Evolutionary conservation across 495 filamentous ascomycete genomes (phyloP).

Genomic region (Lasiosphaeria miniovina): DNA sequence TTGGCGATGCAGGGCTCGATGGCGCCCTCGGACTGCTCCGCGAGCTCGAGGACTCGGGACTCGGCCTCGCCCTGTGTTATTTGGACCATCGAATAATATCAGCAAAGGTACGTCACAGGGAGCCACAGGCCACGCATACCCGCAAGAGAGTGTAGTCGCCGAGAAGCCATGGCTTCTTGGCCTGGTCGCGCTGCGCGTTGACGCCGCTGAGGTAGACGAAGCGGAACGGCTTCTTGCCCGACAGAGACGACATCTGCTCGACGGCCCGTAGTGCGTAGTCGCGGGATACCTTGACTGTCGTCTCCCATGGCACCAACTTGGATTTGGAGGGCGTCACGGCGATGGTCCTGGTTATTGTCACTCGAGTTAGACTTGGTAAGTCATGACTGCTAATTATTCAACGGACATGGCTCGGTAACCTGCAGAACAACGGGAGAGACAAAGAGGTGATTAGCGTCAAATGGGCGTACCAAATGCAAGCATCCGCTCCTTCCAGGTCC

Average conservation of each 20-base stretch:
- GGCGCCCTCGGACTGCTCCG: constrained; percentile 22
- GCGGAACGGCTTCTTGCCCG: constrained; percentile 29
- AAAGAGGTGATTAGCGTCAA: not conserved
- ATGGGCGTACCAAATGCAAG: constrained; percentile 48
- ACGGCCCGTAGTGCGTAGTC: constrained; percentile 43
- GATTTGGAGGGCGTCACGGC: constrained; percentile 41
- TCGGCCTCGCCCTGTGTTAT: constrained; percentile 43
- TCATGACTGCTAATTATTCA: too few relatives aligned
- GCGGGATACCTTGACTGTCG: constrained; percentile 39
- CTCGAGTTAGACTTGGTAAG: too few relatives aligned
- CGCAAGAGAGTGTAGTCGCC: constrained; percentile 43
- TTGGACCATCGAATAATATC: not conserved
- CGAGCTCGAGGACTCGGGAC: constrained; percentile 37
- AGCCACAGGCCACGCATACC: constrained; percentile 18
- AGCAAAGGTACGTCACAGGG: not conserved
- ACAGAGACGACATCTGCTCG: constrained; percentile 31
- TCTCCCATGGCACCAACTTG: constrained; percentile 30
- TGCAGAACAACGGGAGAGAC: not conserved
- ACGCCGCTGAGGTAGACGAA: constrained; percentile 50
- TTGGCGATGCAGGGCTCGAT: constrained; percentile 41
- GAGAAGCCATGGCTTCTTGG: constrained; percentile 35
- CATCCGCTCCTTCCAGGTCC: constrained; percentile 46
- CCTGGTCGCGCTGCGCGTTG: constrained; percentile 36
- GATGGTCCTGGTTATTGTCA: constrained; percentile 35
- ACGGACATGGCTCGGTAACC: too few relatives aligned